These are phyloP conservation scores for Blastobotrys peoriensis DNA, from an alignment of 805 yeast genomes.

Conservation along the genomic window DNA sequence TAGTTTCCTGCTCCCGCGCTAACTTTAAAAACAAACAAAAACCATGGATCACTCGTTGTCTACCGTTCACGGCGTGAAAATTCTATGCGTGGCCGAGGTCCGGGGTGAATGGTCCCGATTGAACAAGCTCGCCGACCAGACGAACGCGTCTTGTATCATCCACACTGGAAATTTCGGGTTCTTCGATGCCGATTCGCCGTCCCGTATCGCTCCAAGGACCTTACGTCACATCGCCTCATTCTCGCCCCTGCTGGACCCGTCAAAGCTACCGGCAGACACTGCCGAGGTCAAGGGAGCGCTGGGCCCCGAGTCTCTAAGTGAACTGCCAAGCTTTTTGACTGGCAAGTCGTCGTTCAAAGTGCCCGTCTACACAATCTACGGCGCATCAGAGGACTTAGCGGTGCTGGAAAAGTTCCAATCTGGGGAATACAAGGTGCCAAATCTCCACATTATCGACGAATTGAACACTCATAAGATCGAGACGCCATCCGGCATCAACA, in stretches of 20 bases:
- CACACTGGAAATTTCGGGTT: conserved; percentile 82
- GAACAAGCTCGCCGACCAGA: conserved; percentile 43
- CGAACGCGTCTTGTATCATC: conserved; percentile 47
- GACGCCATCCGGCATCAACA: conserved; percentile 35
- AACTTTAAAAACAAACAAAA: too few species aligned
- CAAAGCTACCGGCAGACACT: conserved; percentile 45
- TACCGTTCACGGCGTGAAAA: conserved; percentile 26
- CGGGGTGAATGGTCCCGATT: conserved; percentile 46
- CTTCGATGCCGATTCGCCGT: conserved; percentile 53
- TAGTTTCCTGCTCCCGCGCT: too few species aligned
- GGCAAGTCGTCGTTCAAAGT: conserved; percentile 40
- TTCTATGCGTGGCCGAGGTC: conserved; percentile 49
- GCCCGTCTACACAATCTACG: conserved; percentile 75
- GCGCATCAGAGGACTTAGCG: conserved; percentile 67
- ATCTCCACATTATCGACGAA: conserved; percentile 60
- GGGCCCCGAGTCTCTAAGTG: conserved; percentile 44
- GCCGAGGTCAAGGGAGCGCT: conserved; percentile 41
- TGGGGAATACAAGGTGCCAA: conserved; percentile 49
- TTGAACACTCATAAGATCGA: conserved; percentile 39
- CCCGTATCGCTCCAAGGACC: conserved; percentile 45
- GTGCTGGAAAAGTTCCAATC: conserved; percentile 57
- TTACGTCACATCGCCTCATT: conserved; percentile 61
- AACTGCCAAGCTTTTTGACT: conserved; percentile 42
- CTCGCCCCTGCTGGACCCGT: conserved; percentile 50
- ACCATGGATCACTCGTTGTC: neutral